phyloP scores from a whole-genome alignment of 176 grass and related monocot species.

The Miscanthus lutarioriparius region DNA sequence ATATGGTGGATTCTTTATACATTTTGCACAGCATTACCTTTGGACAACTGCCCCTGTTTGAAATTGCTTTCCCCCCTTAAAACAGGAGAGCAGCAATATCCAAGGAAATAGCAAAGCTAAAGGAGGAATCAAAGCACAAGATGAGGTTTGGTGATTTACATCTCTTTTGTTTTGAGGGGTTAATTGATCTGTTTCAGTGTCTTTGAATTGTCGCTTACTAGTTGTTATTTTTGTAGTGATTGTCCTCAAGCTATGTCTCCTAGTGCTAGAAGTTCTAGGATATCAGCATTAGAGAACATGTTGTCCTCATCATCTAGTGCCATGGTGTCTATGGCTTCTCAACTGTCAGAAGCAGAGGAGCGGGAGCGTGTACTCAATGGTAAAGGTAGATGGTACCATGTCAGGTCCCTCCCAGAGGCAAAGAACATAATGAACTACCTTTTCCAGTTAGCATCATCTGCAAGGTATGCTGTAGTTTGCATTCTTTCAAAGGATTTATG shows the following conservation, averaged over 20 bases:
- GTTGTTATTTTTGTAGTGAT: slow-evolving; percentile 36
- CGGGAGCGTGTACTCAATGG: slow-evolving; percentile 68
- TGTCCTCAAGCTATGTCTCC: slow-evolving; percentile 93
- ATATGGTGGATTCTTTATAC: slow-evolving; percentile 23
- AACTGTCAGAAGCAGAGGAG: slow-evolving; percentile 90
- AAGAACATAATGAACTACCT: slow-evolving; percentile 86
- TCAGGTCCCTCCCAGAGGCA: slow-evolving; percentile 80
- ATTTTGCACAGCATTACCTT: background rate
- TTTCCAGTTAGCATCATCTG: slow-evolving; percentile 73
- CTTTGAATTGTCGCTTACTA: background rate
- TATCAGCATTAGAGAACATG: slow-evolving; percentile 96
- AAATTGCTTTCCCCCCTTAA: background rate
- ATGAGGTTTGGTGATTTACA: slow-evolving; percentile 46
- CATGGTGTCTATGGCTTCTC: slow-evolving; percentile 85
- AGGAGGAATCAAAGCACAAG: slow-evolving; percentile 69
- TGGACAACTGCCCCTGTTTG: background rate
- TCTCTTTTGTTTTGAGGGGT: background rate
- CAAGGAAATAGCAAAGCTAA: slow-evolving; percentile 85
- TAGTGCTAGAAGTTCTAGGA: slow-evolving; percentile 90
- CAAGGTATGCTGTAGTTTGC: slow-evolving; percentile 57
- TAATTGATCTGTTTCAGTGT: background rate
- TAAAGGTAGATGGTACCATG: slow-evolving; percentile 83
- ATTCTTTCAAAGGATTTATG: slow-evolving; percentile 5
- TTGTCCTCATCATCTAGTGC: slow-evolving; percentile 74
- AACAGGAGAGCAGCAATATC: slow-evolving; percentile 82